These are phyloP conservation scores for Simmondsia chinensis DNA, from an alignment of 148 eudicot species.

Conservation along the genomic window DNA sequence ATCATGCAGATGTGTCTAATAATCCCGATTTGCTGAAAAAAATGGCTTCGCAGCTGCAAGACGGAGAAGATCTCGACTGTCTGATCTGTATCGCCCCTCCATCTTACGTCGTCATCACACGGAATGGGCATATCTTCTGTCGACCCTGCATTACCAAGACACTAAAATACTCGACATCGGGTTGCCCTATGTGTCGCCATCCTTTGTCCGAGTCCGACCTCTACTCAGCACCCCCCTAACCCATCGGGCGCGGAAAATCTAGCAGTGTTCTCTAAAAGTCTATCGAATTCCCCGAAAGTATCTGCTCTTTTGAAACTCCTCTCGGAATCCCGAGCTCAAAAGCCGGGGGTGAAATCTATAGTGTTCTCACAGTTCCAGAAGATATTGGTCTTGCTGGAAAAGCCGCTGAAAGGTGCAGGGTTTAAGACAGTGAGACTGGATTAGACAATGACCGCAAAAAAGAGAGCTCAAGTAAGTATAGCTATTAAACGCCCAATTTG, in stretches of 20 bases:
- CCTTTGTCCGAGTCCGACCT: conserved; percentile 77
- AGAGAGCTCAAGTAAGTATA: conserved; percentile 54
- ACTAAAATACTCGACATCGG: conserved; percentile 44
- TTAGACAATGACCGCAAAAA: conserved; percentile 80
- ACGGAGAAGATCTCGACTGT: conserved; percentile 88
- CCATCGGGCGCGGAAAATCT: too few species aligned
- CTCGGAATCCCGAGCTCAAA: conserved; percentile 31
- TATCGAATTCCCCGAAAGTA: conserved; percentile 55
- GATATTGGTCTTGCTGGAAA: conserved; percentile 76
- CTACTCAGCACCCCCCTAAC: conserved; percentile 64
- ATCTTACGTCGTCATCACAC: conserved; percentile 59
- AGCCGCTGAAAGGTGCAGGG: conserved; percentile 66
- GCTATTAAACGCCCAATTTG: too few species aligned
- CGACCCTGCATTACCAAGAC: conserved; percentile 73
- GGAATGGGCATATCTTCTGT: conserved; percentile 88
- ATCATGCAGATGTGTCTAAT: conserved; percentile 67
- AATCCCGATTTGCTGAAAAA: conserved; percentile 74
- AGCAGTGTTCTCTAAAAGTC: conserved; percentile 7
- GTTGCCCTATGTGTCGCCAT: conserved; percentile 87
- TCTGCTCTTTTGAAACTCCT: conserved; percentile 60
- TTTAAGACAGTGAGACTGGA: conserved; percentile 66
- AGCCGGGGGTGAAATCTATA: conserved; percentile 54
- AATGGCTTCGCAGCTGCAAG: conserved; percentile 69
- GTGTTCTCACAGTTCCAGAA: conserved; percentile 84
- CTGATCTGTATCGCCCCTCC: conserved; percentile 91